phyloP scores from a whole-genome alignment of 2,329 filamentous ascomycete species.

The Drechslerella dactyloides region DNA sequence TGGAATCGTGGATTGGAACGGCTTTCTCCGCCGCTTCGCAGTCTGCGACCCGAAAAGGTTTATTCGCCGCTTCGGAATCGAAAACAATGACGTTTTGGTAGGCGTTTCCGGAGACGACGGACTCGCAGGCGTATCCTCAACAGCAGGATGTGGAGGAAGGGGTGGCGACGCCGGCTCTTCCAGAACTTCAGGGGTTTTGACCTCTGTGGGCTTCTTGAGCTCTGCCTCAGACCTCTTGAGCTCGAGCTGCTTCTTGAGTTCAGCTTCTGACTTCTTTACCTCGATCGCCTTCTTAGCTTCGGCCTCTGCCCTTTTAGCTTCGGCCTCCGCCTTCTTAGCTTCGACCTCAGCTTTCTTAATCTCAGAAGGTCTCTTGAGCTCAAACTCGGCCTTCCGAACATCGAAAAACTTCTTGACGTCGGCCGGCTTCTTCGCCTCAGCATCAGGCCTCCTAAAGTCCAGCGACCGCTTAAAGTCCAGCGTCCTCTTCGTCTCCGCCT shows the following conservation, averaged over 20 bases:
- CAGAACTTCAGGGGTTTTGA: not conserved
- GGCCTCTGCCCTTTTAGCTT: not conserved
- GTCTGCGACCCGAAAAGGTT: constrained; percentile 52
- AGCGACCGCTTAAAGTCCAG: constrained; percentile 10
- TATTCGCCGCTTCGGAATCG: constrained; percentile 53
- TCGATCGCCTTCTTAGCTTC: not conserved
- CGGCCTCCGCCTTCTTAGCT: not conserved
- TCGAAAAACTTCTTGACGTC: not conserved
- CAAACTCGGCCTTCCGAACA: too few relatives aligned
- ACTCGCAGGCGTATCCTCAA: constrained; percentile 15
- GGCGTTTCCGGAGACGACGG: constrained; percentile 36
- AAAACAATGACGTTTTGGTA: constrained; percentile 30
- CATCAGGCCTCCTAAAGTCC: constrained; percentile 22
- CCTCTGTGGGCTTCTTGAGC: constrained; percentile 7
- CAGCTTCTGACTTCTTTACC: not conserved
- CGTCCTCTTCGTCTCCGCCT: not conserved
- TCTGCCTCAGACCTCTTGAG: not conserved
- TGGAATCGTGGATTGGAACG: constrained; percentile 44
- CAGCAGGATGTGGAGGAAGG: not conserved
- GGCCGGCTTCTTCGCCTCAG: not conserved
- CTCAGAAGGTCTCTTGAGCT: not conserved
- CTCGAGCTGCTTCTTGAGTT: not conserved
- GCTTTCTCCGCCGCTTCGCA: constrained; percentile 52
- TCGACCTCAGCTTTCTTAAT: not conserved
- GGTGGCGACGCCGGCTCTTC: not conserved